Evolutionary conservation across 345 rosid genomes (phyloP).

Genomic region (Salix dunnii): DNA sequence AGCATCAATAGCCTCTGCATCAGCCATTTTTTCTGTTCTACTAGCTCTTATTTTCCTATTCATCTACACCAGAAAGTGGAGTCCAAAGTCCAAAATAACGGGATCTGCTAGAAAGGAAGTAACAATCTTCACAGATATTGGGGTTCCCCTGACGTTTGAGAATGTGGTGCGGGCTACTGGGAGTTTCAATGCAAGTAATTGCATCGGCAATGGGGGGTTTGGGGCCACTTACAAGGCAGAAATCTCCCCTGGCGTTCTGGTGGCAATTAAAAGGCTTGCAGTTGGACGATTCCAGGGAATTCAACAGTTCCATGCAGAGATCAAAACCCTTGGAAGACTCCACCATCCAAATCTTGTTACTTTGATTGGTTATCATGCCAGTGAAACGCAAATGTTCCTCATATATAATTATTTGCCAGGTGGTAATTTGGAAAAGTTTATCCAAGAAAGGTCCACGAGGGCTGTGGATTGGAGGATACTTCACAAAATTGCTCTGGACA

Average conservation of each 20-base stretch:
- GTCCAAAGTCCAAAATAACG: conserved; percentile 31
- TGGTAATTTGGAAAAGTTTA: conserved; percentile 59
- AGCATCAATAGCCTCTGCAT: conserved; percentile 59
- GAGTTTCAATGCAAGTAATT: conserved; percentile 44
- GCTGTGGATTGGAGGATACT: conserved; percentile 68
- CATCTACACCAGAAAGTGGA: conserved; percentile 42
- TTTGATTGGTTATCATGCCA: conserved; percentile 56
- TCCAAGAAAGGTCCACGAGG: conserved; percentile 45
- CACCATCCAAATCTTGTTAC: conserved; percentile 57
- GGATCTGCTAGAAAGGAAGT: conserved; percentile 42
- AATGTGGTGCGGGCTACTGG: conserved; percentile 55
- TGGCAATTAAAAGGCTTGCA: conserved; percentile 55
- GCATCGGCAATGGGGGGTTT: conserved; percentile 64
- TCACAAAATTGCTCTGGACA: conserved; percentile 82
- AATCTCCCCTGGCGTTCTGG: conserved; percentile 35
- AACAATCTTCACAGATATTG: conserved; percentile 42
- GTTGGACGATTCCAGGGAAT: conserved; percentile 60
- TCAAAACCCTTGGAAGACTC: conserved; percentile 48
- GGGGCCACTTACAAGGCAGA: conserved; percentile 62
- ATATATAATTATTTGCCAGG: conserved; percentile 61
- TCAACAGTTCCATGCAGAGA: conserved; percentile 59
- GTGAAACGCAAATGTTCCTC: conserved; percentile 61
- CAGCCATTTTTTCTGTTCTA: conserved; percentile 55
- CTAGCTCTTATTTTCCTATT: conserved; percentile 42
- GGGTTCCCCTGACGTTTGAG: conserved; percentile 42